These are phyloP conservation scores for Podospora pseudocomata DNA, from an alignment of 495 filamentous ascomycete genomes.

Conservation along the genomic window DNA sequence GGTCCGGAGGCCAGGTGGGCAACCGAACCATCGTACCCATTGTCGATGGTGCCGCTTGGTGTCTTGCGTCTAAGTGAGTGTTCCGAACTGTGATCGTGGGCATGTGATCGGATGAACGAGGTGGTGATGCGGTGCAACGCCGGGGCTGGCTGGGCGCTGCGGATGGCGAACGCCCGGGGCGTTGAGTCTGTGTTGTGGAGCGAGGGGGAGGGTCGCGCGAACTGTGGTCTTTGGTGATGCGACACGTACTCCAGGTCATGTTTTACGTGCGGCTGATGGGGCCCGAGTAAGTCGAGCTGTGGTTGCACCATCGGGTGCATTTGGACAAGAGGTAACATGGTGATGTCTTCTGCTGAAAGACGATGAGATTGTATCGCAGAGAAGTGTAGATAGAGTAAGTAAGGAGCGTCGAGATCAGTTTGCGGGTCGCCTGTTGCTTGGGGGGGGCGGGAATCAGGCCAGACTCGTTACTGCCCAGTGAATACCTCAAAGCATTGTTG, in stretches of 20 bases:
- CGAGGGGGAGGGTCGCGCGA: constrained; percentile 20
- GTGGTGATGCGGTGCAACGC: constrained; percentile 32
- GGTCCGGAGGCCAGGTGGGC: constrained; percentile 72
- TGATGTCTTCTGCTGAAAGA: constrained; percentile 9
- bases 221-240: constrained; percentile 24
- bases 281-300: constrained; percentile 35
- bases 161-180: constrained; percentile 39
- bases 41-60: constrained; percentile 86
- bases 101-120: constrained; percentile 34
- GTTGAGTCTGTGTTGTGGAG: constrained; percentile 23
- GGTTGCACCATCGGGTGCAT: constrained; percentile 49
- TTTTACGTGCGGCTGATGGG: constrained; percentile 31
- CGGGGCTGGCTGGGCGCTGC: constrained; percentile 36
- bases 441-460: constrained; percentile 11
- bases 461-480: constrained; percentile 33
- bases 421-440: neutral
- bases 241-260: constrained; percentile 28
- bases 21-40: constrained; percentile 87
- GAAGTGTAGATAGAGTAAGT: neutral
- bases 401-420: constrained; percentile 20
- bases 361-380: constrained; percentile 6
- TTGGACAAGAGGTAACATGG: constrained; percentile 46
- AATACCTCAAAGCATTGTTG: constrained; percentile 34
- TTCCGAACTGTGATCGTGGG: constrained; percentile 50
- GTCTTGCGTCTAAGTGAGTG: constrained; percentile 90